Conservation (phyloP, 2,329 filamentous ascomycete species). For the Escovopsis weberi region DNA sequence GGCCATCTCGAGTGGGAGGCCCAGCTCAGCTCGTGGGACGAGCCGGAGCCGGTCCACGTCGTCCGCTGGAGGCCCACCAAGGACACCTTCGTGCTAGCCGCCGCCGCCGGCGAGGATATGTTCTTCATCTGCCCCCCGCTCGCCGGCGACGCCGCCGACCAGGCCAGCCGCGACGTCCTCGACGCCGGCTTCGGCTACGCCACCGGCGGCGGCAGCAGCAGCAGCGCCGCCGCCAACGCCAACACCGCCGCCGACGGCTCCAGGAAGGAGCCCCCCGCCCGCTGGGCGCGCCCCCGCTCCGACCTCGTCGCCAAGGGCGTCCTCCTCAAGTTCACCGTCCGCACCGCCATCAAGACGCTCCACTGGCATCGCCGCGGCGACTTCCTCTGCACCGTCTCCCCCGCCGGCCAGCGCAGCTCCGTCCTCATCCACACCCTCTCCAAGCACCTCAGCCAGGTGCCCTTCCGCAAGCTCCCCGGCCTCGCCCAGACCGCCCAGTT, state of each 20-base stretch:
- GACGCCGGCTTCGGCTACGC: slow-evolving; percentile 91
- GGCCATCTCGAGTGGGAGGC: slow-evolving; percentile 80
- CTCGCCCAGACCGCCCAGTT: slow-evolving; percentile 81
- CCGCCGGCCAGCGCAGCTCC: slow-evolving; percentile 60
- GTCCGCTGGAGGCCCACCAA: slow-evolving; percentile 81
- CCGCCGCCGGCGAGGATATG: slow-evolving; percentile 70
- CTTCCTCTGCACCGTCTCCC: slow-evolving; percentile 85
- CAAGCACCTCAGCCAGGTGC: slow-evolving; percentile 88
- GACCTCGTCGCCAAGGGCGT: slow-evolving; percentile 66
- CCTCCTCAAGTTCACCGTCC: slow-evolving; percentile 65
- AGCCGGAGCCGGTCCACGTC: slow-evolving; percentile 54
- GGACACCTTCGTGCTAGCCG: slow-evolving; percentile 69
- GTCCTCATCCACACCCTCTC: slow-evolving; percentile 91
- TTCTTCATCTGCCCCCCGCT: slow-evolving; percentile 70
- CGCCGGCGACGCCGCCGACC: slow-evolving; percentile 59
- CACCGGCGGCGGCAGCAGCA: slow-evolving; percentile 41
- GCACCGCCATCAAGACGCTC: slow-evolving; percentile 70
- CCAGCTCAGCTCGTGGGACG: slow-evolving; percentile 55
- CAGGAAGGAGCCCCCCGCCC: slow-evolving; percentile 62
- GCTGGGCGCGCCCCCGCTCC: slow-evolving; percentile 67
- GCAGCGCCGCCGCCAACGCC: not conserved
- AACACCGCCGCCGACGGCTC: slow-evolving; percentile 35
- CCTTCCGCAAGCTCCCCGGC: slow-evolving; percentile 66
- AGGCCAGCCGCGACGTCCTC: slow-evolving; percentile 58
- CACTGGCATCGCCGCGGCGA: slow-evolving; percentile 91